Percentiles rank a stretch among this genome's conserved stretches.
phyloP scores from a whole-genome alignment of 2,329 filamentous ascomycete species.

The Colletotrichum cereale region DNA sequence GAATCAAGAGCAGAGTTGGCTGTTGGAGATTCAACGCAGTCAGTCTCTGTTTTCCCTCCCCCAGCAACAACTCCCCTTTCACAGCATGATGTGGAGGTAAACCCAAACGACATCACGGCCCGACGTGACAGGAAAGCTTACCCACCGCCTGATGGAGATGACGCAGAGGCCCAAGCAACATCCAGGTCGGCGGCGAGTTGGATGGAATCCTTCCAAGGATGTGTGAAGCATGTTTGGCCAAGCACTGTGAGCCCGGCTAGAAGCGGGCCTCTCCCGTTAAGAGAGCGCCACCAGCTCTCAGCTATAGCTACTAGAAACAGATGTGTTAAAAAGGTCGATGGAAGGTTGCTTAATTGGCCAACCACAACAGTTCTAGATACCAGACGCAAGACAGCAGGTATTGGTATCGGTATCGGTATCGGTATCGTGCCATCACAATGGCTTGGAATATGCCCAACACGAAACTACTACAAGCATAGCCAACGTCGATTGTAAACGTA shows the following conservation, averaged over 20 bases:
- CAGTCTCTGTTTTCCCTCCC: background rate
- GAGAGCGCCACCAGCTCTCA: background rate
- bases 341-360: too few relatives aligned
- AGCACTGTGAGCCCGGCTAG: background rate
- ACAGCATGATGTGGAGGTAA: background rate
- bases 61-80: background rate
- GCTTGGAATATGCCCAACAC: background rate
- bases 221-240: background rate
- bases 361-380: background rate
- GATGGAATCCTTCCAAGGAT: background rate
- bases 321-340: background rate
- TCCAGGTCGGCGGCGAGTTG: background rate
- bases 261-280: background rate
- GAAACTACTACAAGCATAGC: background rate
- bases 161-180: background rate
- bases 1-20: background rate
- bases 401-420: background rate
- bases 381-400: background rate
- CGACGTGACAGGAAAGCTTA: background rate
- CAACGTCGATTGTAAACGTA: slow-evolving; percentile 2
- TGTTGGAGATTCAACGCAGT: background rate
- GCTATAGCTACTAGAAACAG: background rate
- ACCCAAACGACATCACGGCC: background rate
- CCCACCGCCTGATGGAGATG: background rate
- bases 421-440: background rate